A percentile compares a stretch with the other conserved stretches of the same genome.
These are phyloP conservation scores for Nicotiana knightiana DNA, from an alignment of 257 asterid genomes.

Conservation along the genomic window DNA sequence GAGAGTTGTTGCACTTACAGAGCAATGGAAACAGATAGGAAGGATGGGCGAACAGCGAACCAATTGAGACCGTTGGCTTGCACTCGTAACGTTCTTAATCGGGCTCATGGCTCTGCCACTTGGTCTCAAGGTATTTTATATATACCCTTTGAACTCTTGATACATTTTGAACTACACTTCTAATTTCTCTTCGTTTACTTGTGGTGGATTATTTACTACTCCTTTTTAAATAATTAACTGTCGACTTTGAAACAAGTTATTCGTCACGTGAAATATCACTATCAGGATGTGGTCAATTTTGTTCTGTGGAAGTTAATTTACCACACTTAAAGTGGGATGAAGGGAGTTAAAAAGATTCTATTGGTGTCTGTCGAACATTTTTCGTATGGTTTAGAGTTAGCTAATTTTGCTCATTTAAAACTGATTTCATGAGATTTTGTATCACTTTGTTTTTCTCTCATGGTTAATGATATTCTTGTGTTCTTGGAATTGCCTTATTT, in stretches of 20 bases:
- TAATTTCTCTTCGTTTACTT: too few species aligned
- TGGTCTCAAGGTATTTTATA: slow-evolving; percentile 35
- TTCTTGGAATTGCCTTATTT: neutral
- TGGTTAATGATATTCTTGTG: neutral
- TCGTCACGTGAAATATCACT: too few species aligned
- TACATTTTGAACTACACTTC: too few species aligned
- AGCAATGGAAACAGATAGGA: slow-evolving; percentile 57
- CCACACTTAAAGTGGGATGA: neutral
- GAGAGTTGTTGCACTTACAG: neutral
- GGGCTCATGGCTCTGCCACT: slow-evolving; percentile 94
- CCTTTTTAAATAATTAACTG: neutral
- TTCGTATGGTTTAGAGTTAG: neutral
- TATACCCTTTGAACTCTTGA: too few species aligned
- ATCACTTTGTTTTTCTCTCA: neutral
- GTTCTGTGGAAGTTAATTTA: neutral
- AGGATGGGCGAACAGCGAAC: slow-evolving; percentile 70
- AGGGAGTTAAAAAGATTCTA: too few species aligned
- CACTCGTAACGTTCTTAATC: slow-evolving; percentile 63
- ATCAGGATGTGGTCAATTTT: neutral
- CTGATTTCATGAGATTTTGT: neutral
- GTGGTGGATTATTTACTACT: neutral
- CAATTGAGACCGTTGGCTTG: slow-evolving; percentile 76
- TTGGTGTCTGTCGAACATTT: neutral
- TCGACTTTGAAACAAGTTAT: too few species aligned
- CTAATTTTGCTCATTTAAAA: neutral